phyloP scores from a whole-genome alignment of 2,329 filamentous ascomycete species.

The Aspergillus sp. region DNA sequence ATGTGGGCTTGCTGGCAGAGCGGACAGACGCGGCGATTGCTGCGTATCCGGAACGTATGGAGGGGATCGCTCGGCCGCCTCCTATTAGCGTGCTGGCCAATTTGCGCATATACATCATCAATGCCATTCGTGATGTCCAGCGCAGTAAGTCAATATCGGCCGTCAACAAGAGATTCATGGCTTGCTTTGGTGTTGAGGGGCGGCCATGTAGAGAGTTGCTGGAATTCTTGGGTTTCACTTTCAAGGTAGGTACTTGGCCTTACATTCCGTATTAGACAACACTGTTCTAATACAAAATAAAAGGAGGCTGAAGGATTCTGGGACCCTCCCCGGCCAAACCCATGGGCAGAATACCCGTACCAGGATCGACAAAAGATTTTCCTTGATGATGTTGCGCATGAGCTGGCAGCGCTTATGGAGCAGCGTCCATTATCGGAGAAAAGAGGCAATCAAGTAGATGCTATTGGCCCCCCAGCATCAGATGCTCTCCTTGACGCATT shows the following conservation, averaged over 20 bases:
- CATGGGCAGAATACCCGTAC: constrained; percentile 30
- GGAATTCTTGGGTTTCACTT: constrained; percentile 51
- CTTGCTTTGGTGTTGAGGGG: constrained; percentile 55
- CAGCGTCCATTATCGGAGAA: constrained; percentile 35
- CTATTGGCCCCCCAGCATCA: constrained; percentile 28
- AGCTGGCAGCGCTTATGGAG: constrained; percentile 50
- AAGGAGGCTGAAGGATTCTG: constrained; percentile 34
- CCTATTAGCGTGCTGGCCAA: constrained; percentile 51
- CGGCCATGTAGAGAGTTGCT: constrained; percentile 50
- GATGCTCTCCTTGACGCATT: constrained; percentile 34
- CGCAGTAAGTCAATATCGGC: constrained; percentile 50
- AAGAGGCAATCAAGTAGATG: constrained; percentile 26
- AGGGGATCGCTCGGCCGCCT: constrained; percentile 45
- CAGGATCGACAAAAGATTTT: constrained; percentile 38
- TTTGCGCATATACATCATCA: constrained; percentile 54
- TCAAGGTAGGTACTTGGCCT: constrained; percentile 30
- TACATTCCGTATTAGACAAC: not conserved
- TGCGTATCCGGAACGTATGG: constrained; percentile 47
- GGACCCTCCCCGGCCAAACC: constrained; percentile 35
- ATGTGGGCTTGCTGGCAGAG: constrained; percentile 45
- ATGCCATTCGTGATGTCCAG: constrained; percentile 47
- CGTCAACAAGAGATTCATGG: constrained; percentile 58
- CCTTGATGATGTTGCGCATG: constrained; percentile 55
- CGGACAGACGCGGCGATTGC: constrained; percentile 49
- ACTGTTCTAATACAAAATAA: constrained; percentile 1